Percentiles rank a stretch among this genome's conserved stretches.
These are phyloP conservation scores for Blastobotrys muscicola DNA, from an alignment of 805 yeast genomes.

Conservation along the genomic window DNA sequence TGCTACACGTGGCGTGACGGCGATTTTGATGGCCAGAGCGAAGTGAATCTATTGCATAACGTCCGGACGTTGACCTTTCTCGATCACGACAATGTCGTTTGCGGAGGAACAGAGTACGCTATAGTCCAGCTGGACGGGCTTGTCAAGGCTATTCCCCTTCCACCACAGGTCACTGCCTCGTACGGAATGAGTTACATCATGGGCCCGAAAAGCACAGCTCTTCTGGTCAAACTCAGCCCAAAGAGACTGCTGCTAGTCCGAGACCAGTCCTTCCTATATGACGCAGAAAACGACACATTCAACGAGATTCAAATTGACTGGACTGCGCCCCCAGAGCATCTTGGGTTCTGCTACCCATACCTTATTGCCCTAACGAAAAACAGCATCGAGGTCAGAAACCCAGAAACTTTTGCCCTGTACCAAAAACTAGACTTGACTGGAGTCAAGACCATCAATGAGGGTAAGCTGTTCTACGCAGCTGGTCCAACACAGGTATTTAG, in stretches of 20 bases:
- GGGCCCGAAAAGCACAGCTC: neutral
- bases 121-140: neutral
- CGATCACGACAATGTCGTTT: neutral
- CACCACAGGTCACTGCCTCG: neutral
- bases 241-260: constrained; percentile 8
- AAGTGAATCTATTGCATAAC: constrained; percentile 17
- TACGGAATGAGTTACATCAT: constrained; percentile 11
- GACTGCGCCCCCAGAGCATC: constrained; percentile 20
- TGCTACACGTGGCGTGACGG: constrained; percentile 23
- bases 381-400: constrained; percentile 32
- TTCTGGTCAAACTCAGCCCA: constrained; percentile 4
- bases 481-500: constrained; percentile 23
- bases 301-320: constrained; percentile 5
- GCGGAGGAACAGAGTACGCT: neutral
- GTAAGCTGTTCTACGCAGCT: constrained; percentile 25
- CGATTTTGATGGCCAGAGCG: constrained; percentile 21
- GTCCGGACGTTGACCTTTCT: neutral
- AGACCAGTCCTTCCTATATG: neutral
- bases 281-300: too few relatives aligned
- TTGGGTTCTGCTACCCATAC: constrained; percentile 34
- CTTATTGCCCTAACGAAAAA: constrained; percentile 24
- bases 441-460: constrained; percentile 16
- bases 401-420: constrained; percentile 29
- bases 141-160: neutral
- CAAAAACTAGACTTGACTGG: constrained; percentile 27